Evolutionary conservation across 2,329 filamentous ascomycete species (phyloP), one percentile per base, ranked within the genome.

Genomic region (Thelonectria discophora): DNA sequence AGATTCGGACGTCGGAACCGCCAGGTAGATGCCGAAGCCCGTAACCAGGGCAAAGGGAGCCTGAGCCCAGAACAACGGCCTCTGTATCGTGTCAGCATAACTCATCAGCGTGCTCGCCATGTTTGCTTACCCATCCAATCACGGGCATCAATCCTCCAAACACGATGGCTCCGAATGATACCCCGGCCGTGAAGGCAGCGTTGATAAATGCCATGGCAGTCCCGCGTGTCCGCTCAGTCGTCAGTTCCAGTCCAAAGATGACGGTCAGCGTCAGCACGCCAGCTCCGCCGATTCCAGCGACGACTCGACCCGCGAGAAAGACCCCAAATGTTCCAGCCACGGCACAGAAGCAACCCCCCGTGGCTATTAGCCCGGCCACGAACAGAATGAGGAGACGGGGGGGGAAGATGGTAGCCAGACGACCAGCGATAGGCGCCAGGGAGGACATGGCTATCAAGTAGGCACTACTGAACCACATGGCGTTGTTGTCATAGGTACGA

Each of bases 401-500:
- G 0, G 89, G 86, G 75, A 96, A 94, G 21, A 95, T 87, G 69
- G 88, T 87, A 47, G 88, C 87, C 1, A 96, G 79, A 17, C 91
- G 87, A 7, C 92, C 92, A 40, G 86, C 83, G 2, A 96, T 76
- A 0, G 92, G 91, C 0, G 89, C 86, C 12, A 91, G 76, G 12
- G 82, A 83, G 27, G 84, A 92, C 84, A 82, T 81, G 68, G 79
- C 74, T 63, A 86, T 82, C 49, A 95, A 81, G 73, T 92, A 96
- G 2, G 89, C 83, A 32, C 90, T 92, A 8, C 90, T 93, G 73
- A 95, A 93, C 92, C 92, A 96, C 75, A 87, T 90, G 37, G 88
- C 88, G 30, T 88, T 88, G 57, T 87, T 80, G 58, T 88, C 87
- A 70, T 92, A 93, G 1, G 90, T 86, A 75, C 91, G 82, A 2